A percentile compares a stretch with the other conserved stretches of the same genome.
phyloP scores from a whole-genome alignment of 768 basidiomycete species.

The Paxillus involutus region DNA sequence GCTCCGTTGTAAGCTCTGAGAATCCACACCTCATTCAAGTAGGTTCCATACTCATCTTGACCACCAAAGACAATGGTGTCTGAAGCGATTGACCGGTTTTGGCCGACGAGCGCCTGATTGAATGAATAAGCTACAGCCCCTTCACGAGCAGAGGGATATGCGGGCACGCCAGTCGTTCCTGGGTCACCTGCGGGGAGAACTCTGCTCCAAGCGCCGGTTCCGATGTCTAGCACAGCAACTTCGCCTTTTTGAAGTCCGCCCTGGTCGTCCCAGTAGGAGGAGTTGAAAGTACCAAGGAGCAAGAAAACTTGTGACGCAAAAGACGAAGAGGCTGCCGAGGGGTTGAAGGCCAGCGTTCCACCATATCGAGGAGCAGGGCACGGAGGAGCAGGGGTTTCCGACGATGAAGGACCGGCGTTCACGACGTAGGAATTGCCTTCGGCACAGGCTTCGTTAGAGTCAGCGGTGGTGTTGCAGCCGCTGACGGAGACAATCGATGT shows the following conservation, averaged over 20 bases:
- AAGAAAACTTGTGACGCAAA: constrained; percentile 69
- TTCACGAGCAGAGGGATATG: constrained; percentile 67
- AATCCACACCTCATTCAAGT: constrained; percentile 77
- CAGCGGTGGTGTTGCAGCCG: constrained; percentile 54
- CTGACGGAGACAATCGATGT: constrained; percentile 55
- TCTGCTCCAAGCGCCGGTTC: constrained; percentile 67
- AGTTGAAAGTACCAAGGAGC: constrained; percentile 66
- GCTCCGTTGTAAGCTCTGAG: constrained; percentile 69
- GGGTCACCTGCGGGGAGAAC: constrained; percentile 79
- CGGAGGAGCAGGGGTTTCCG: constrained; percentile 38
- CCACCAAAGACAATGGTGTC: constrained; percentile 84
- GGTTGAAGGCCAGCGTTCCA: constrained; percentile 60
- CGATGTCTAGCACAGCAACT: constrained; percentile 66
- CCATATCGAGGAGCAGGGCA: constrained; percentile 71
- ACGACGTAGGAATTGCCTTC: constrained; percentile 58
- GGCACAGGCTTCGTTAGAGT: constrained; percentile 51
- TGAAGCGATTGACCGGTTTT: constrained; percentile 43
- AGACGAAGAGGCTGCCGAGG: constrained; percentile 40
- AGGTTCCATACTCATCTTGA: constrained; percentile 60
- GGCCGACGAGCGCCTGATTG: constrained; percentile 54
- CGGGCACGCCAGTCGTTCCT: constrained; percentile 35
- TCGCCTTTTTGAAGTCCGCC: constrained; percentile 64
- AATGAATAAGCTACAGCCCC: constrained; percentile 69
- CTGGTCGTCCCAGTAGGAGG: constrained; percentile 65
- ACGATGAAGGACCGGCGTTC: constrained; percentile 18